Percentiles rank a stretch among this genome's conserved stretches.
These are phyloP conservation scores for Xylariaceae sp. DNA, from an alignment of 2,329 filamentous ascomycete species.

Conservation along the genomic window DNA sequence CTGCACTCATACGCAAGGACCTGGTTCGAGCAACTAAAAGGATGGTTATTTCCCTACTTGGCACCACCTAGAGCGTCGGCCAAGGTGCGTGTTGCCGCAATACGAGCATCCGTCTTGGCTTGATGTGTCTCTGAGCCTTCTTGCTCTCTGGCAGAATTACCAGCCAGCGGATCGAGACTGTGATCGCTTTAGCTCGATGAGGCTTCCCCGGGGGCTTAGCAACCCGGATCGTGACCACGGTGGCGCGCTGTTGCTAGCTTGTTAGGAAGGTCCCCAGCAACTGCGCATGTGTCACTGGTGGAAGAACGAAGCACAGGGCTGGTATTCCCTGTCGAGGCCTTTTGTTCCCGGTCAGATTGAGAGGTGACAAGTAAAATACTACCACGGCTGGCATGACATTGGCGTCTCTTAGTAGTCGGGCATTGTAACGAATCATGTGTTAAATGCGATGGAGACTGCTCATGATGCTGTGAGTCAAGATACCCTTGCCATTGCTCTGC, in stretches of 20 bases:
- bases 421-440: not conserved
- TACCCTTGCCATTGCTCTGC: not conserved
- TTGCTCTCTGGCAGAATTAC: not conserved
- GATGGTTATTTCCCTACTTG: not conserved
- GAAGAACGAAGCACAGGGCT: not conserved
- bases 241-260: not conserved
- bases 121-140: conserved; percentile 1
- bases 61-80: not conserved
- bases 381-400: not conserved
- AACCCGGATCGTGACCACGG: not conserved
- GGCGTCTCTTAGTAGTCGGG: not conserved
- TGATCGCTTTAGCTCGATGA: conserved; percentile 1
- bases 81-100: conserved; percentile 14
- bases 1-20: not conserved
- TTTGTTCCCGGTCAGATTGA: conserved; percentile 1
- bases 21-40: not conserved
- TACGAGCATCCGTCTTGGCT: conserved; percentile 4
- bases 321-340: not conserved
- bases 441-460: not conserved
- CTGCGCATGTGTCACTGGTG: not conserved
- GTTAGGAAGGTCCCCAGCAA: not conserved
- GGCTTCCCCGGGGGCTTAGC: not conserved
- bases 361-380: not conserved
- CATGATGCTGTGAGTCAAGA: not conserved
- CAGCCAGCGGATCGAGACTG: not conserved